Evolutionary conservation across 345 rosid genomes (phyloP), one percentile per base, ranked within the genome.

Genomic region (Brassica nigra): DNA sequence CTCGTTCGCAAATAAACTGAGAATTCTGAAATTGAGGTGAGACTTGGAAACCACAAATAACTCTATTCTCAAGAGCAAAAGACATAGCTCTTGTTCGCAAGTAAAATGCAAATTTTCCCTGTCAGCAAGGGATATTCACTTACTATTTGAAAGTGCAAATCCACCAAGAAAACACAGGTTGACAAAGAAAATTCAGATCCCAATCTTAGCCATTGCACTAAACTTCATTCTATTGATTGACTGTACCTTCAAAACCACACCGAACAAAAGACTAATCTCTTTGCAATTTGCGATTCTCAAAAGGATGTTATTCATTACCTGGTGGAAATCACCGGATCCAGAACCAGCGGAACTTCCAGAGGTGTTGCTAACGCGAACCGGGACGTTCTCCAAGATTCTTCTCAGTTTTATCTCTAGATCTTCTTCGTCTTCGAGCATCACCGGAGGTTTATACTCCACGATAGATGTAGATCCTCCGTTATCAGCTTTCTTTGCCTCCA

Each of bases 311-410:
- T 36, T 9, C 36, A 23, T 58, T 79, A 91, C 99, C 97, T 93
- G 99, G 70, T 95, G 99, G 63, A 95, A 95, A 80, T 93, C 99
- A 8, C 97, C 94, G 66, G 97, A 95, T 62, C 97, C 98, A 15
- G 97, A 90, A 83, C 99, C 97, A 3, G 98, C 99, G 5, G 98
- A 95, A 83, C 99, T 95, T 11, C 98, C 97, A 0, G 99, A 95
- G 44, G 99, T 90, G 70, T 93, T 95, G 52, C 90, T 91, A 74
- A 95, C 98, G 18, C 98, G 90, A 59, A 95, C 98, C 0, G 99
- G 99, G 0, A 95, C 99, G 76, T 95, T 95, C 70, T 93, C 98
- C 23, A 95, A 76, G 79, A 95, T 95, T 34, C 99, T 81, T 9
- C 97, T 90, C 72, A 93, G 99, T 88, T 93, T 95, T 12, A 95